These are phyloP conservation scores for Diplocarpon mali DNA, from an alignment of 2,329 filamentous ascomycete genomes.

Conservation along the genomic window DNA sequence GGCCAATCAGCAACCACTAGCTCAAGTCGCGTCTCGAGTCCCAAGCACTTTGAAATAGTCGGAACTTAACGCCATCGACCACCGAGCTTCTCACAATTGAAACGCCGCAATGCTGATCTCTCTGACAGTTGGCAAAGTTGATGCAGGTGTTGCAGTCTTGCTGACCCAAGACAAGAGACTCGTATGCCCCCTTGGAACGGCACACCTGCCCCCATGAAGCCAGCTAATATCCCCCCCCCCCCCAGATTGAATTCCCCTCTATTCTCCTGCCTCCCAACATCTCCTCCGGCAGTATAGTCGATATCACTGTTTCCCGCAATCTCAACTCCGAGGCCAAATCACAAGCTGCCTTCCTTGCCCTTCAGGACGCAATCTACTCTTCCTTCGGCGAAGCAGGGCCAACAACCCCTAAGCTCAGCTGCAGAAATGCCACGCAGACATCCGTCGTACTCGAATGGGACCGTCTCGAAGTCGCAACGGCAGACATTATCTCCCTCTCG, in stretches of 20 bases:
- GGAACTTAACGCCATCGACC: slow-evolving; percentile 15
- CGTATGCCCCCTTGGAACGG: slow-evolving; percentile 40
- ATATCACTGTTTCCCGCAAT: slow-evolving; percentile 92
- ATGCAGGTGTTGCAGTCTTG: slow-evolving; percentile 94
- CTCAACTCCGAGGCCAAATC: slow-evolving; percentile 63
- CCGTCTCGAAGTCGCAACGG: slow-evolving; percentile 82
- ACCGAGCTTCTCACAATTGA: slow-evolving; percentile 3
- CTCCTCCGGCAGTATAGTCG: slow-evolving; percentile 90
- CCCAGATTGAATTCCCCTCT: slow-evolving; percentile 93
- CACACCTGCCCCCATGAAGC: not conserved
- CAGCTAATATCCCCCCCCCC: slow-evolving; percentile 17
- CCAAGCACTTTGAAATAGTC: slow-evolving; percentile 12
- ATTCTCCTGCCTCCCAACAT: slow-evolving; percentile 94
- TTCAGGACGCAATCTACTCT: slow-evolving; percentile 82
- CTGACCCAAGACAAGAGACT: slow-evolving; percentile 94
- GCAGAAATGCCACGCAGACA: slow-evolving; percentile 97
- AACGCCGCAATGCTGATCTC: slow-evolving; percentile 73
- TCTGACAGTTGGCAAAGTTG: slow-evolving; percentile 96
- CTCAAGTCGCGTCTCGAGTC: slow-evolving; percentile 5
- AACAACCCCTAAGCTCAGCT: slow-evolving; percentile 66
- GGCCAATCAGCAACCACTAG: slow-evolving; percentile 5
- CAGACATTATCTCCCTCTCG: slow-evolving; percentile 78
- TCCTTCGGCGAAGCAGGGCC: slow-evolving; percentile 79
- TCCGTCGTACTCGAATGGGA: slow-evolving; percentile 98
- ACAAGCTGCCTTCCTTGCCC: slow-evolving; percentile 63